A percentile compares a stretch with the other conserved stretches of the same genome.
phyloP scores from a whole-genome alignment of 2,329 filamentous ascomycete genomes.

The Penicillium polonicum region DNA sequence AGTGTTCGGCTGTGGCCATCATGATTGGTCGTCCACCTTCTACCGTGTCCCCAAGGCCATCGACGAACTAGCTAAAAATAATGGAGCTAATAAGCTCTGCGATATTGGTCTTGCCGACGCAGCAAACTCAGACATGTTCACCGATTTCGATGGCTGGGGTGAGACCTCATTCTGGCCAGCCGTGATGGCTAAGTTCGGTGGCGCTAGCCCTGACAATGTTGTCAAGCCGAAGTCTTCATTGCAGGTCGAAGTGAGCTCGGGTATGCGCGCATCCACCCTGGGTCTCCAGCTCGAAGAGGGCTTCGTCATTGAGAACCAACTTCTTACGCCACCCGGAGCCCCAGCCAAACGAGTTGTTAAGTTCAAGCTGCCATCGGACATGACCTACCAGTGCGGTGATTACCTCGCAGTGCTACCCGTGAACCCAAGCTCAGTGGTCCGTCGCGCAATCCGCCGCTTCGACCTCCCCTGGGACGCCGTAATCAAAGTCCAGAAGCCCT shows the following conservation, averaged over 20 bases:
- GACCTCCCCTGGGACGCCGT: constrained; percentile 67
- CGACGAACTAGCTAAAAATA: constrained; percentile 53
- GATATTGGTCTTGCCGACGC: constrained; percentile 60
- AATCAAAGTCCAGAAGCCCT: constrained; percentile 58
- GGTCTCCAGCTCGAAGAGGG: constrained; percentile 65
- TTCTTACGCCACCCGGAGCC: constrained; percentile 52
- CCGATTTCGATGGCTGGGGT: constrained; percentile 67
- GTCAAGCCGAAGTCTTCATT: constrained; percentile 37
- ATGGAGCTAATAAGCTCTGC: constrained; percentile 52
- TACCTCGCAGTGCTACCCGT: constrained; percentile 73
- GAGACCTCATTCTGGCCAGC: constrained; percentile 57
- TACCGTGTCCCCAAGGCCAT: constrained; percentile 66
- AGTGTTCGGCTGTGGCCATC: constrained; percentile 68
- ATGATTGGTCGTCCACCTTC: constrained; percentile 58
- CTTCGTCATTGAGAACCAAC: constrained; percentile 54
- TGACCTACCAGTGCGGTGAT: constrained; percentile 70
- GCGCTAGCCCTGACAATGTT: constrained; percentile 16
- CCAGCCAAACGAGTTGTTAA: constrained; percentile 64
- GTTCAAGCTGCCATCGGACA: constrained; percentile 64
- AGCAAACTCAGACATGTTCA: constrained; percentile 64
- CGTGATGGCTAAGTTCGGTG: constrained; percentile 45
- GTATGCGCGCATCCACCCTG: constrained; percentile 56
- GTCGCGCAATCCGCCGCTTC: constrained; percentile 63
- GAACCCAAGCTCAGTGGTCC: constrained; percentile 63
- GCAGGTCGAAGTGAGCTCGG: constrained; percentile 53